Percentiles rank a stretch among this genome's conserved stretches.
These are phyloP conservation scores for Sphagnum magellanicum DNA, from an alignment of 228 moss, liverwort and hornwort species.

Conservation along the genomic window DNA sequence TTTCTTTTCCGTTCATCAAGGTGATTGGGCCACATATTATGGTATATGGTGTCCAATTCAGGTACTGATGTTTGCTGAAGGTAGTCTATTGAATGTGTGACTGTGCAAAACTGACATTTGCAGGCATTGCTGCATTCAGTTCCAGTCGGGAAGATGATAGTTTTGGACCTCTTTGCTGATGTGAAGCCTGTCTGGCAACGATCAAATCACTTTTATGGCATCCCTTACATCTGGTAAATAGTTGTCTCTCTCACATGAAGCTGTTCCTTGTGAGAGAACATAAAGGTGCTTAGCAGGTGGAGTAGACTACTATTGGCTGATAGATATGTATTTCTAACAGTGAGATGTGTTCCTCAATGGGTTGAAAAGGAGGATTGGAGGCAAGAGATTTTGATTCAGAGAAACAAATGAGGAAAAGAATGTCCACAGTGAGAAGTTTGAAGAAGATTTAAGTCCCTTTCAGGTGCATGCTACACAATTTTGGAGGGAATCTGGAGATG, in stretches of 20 bases:
- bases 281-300: too few species aligned
- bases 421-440: background rate
- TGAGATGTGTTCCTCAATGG: too few species aligned
- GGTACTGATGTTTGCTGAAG: too few species aligned
- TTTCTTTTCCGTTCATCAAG: too few species aligned
- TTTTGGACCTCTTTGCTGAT: constrained; percentile 86
- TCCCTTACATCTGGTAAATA: constrained; percentile 83
- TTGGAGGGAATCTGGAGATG: constrained; percentile 90
- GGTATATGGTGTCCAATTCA: too few species aligned
- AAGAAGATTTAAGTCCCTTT: background rate
- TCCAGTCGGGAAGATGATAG: constrained; percentile 76
- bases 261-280: too few species aligned
- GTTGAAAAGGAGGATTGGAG: too few species aligned
- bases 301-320: too few species aligned
- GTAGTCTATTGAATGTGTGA: constrained; percentile 1
- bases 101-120: background rate
- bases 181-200: constrained; percentile 82
- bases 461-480: constrained; percentile 98
- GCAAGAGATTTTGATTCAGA: too few species aligned
- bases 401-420: too few species aligned
- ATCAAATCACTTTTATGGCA: constrained; percentile 81
- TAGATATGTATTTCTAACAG: too few species aligned
- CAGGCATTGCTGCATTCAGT: constrained; percentile 91
- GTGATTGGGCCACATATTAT: too few species aligned
- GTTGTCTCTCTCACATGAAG: background rate